Evolutionary conservation across 495 filamentous ascomycete species (phyloP).

Genomic region (Xylaria telfairii): DNA sequence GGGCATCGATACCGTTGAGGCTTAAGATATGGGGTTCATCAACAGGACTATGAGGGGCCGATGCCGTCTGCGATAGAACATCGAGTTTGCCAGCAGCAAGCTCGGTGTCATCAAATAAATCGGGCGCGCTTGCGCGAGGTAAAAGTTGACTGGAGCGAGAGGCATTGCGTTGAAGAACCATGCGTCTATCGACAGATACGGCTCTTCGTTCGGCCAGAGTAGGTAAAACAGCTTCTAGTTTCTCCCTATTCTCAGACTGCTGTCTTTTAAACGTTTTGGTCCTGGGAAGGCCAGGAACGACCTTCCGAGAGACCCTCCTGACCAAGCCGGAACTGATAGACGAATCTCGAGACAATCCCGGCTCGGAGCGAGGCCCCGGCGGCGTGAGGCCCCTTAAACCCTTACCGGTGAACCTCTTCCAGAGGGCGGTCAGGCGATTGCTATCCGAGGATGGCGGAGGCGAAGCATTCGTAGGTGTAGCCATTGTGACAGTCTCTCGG

Average conservation of each 20-base stretch:
- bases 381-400: conserved; percentile 30
- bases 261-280: conserved; percentile 79
- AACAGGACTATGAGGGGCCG: conserved; percentile 39
- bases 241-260: conserved; percentile 77
- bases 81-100: conserved; percentile 25
- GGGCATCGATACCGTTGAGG: conserved; percentile 29
- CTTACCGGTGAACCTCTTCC: conserved; percentile 43
- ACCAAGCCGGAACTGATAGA: conserved; percentile 50
- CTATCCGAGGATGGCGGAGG: conserved; percentile 32
- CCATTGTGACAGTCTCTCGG: conserved; percentile 19
- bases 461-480: conserved; percentile 11
- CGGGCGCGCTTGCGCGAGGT: conserved; percentile 53
- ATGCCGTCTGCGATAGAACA: conserved; percentile 26
- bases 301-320: conserved; percentile 68
- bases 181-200: conserved; percentile 72
- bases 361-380: conserved; percentile 30
- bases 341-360: conserved; percentile 36
- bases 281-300: conserved; percentile 80
- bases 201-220: conserved; percentile 71
- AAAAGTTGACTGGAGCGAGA: conserved; percentile 39
- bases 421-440: conserved; percentile 36
- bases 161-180: conserved; percentile 41
- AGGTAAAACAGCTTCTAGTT: conserved; percentile 67
- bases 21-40: conserved; percentile 42
- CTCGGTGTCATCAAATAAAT: conserved; percentile 40